phyloP scores from a whole-genome alignment of 2,329 filamentous ascomycete genomes.

The Colletotrichum melonis region DNA sequence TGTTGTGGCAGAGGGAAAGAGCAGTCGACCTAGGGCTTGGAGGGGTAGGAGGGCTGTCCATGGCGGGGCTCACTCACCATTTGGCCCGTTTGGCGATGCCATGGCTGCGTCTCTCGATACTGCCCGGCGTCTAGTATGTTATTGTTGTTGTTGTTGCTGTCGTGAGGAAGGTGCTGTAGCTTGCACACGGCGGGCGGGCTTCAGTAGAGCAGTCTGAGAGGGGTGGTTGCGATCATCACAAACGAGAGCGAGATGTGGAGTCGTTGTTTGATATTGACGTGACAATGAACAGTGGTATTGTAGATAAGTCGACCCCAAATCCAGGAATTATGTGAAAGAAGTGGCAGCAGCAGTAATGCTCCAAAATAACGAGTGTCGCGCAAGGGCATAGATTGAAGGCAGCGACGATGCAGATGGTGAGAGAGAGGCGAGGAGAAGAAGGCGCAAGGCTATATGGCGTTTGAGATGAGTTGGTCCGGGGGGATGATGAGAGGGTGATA shows the following conservation, averaged over 20 bases:
- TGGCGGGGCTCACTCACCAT: constrained; percentile 21
- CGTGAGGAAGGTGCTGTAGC: neutral
- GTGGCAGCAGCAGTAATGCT: neutral
- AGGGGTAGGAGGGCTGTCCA: neutral
- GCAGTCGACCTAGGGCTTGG: neutral
- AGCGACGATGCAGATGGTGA: neutral
- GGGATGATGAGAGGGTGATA: neutral
- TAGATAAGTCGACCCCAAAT: constrained; percentile 1
- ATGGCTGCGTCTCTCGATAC: constrained; percentile 21
- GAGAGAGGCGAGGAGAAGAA: constrained; percentile 7
- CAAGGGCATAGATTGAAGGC: neutral
- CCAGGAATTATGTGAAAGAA: constrained; percentile 1
- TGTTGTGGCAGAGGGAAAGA: neutral
- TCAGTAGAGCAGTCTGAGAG: constrained; percentile 12
- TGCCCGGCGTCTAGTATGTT: neutral
- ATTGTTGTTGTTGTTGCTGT: neutral
- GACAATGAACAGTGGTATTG: neutral
- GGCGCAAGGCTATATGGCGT: neutral
- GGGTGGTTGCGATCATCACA: constrained; percentile 34
- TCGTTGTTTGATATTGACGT: neutral
- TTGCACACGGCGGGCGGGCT: constrained; percentile 7
- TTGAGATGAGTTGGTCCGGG: neutral
- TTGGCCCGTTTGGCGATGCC: constrained; percentile 35
- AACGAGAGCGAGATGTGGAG: neutral
- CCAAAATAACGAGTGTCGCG: neutral